Conservation (phyloP, 345 rosid genomes). For the Viola odorata region DNA sequence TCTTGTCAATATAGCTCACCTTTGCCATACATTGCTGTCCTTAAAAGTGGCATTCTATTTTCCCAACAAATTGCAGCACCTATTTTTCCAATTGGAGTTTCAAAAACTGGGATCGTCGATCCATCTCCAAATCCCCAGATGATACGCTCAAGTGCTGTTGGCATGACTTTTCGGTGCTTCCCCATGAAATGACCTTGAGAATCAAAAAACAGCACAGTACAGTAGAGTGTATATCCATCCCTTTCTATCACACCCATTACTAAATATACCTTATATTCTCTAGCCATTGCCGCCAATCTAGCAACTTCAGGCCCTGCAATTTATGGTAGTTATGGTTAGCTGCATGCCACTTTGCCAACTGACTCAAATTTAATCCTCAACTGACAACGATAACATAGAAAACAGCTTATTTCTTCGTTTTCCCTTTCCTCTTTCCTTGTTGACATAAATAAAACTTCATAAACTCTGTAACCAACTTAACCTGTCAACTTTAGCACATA, state of each 20-base stretch:
- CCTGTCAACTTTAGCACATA: too few relatives aligned
- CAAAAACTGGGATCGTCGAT: slow-evolving; percentile 78
- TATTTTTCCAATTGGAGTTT: slow-evolving; percentile 73
- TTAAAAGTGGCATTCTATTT: slow-evolving; percentile 85
- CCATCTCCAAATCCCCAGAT: slow-evolving; percentile 98
- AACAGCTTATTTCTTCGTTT: too few relatives aligned
- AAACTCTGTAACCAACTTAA: too few relatives aligned
- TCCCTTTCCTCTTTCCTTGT: too few relatives aligned
- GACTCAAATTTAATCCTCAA: neutral
- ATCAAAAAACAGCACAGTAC: slow-evolving; percentile 74
- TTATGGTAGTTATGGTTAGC: too few relatives aligned
- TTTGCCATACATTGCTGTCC: slow-evolving; percentile 91
- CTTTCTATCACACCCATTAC: slow-evolving; percentile 95
- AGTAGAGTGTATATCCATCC: slow-evolving; percentile 88
- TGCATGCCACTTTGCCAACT: too few relatives aligned
- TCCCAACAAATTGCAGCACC: slow-evolving; percentile 97
- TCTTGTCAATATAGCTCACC: slow-evolving; percentile 35
- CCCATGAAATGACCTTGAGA: slow-evolving; percentile 74
- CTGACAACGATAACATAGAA: too few relatives aligned
- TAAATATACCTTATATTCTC: slow-evolving; percentile 69
- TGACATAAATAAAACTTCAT: too few relatives aligned
- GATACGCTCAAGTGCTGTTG: slow-evolving; percentile 79
- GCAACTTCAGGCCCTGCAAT: slow-evolving; percentile 77
- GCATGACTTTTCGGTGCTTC: slow-evolving; percentile 91
- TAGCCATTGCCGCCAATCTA: slow-evolving; percentile 77